Evolutionary conservation across 2,329 filamentous ascomycete genomes (phyloP).

Genomic region (Colletotrichum spinosum): DNA sequence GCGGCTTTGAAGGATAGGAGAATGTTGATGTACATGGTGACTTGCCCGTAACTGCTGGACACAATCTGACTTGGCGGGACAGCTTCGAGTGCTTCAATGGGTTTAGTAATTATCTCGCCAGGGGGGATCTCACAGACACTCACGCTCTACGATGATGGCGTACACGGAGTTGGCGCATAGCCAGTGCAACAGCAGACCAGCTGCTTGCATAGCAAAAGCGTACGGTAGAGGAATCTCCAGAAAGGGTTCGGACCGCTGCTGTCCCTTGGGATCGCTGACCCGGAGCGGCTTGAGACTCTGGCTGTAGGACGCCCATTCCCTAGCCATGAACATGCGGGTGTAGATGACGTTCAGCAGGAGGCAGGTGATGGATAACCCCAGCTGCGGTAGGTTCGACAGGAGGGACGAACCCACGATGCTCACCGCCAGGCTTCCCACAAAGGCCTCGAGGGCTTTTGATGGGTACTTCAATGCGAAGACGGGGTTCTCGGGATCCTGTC

Average conservation of each 20-base stretch:
- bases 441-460: not conserved
- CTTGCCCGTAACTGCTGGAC: too few species aligned
- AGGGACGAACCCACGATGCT: not conserved
- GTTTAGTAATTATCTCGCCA: not conserved
- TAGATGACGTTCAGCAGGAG: conserved; percentile 9
- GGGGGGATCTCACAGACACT: not conserved
- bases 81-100: not conserved
- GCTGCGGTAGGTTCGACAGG: conserved; percentile 4
- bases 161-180: conserved; percentile 12
- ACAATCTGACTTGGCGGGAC: too few species aligned
- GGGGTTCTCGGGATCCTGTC: not conserved
- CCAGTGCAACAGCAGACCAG: conserved; percentile 11
- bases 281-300: not conserved
- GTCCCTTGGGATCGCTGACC: conserved; percentile 3
- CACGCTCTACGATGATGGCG: conserved; percentile 4
- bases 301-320: conserved; percentile 12
- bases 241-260: not conserved
- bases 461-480: conserved; percentile 1
- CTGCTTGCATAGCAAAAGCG: not conserved
- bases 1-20: conserved; percentile 3
- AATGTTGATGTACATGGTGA: not conserved
- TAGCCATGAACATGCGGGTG: conserved; percentile 15
- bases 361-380: conserved; percentile 5
- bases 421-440: not conserved
- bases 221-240: conserved; percentile 8